These are phyloP conservation scores for Nephelium lappaceum DNA, from an alignment of 345 rosid species.

Conservation along the genomic window DNA sequence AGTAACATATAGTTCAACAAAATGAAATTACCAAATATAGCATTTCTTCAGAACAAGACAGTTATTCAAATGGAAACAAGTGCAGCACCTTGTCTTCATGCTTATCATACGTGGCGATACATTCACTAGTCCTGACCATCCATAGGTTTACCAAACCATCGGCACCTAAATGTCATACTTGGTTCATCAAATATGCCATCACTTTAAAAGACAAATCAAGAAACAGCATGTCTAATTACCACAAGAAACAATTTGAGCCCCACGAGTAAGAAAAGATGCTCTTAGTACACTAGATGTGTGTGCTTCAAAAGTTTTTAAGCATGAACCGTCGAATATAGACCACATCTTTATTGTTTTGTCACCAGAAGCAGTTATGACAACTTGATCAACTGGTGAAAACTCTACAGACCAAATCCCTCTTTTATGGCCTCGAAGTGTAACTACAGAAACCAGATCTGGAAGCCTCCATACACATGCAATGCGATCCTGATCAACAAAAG, in stretches of 20 bases:
- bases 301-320: slow-evolving; percentile 98
- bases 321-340: slow-evolving; percentile 90
- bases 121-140: slow-evolving; percentile 84
- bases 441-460: slow-evolving; percentile 85
- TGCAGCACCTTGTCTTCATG: slow-evolving; percentile 87
- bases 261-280: slow-evolving; percentile 88
- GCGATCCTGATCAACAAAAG: slow-evolving; percentile 63
- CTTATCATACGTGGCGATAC: slow-evolving; percentile 88
- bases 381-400: slow-evolving; percentile 96
- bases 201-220: neutral
- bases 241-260: slow-evolving; percentile 87
- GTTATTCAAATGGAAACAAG: neutral
- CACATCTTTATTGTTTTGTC: slow-evolving; percentile 93
- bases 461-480: slow-evolving; percentile 94
- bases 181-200: slow-evolving; percentile 12
- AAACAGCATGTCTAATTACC: slow-evolving; percentile 51
- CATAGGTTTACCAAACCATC: slow-evolving; percentile 96
- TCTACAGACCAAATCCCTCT: slow-evolving; percentile 97
- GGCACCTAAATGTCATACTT: slow-evolving; percentile 57
- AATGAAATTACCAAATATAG: neutral
- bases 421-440: slow-evolving; percentile 83
- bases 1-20: neutral
- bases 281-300: slow-evolving; percentile 83
- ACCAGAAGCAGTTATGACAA: slow-evolving; percentile 93
- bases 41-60: neutral